Evolutionary conservation across 345 rosid species (phyloP).

Genomic region (Pelargonium nanum): DNA sequence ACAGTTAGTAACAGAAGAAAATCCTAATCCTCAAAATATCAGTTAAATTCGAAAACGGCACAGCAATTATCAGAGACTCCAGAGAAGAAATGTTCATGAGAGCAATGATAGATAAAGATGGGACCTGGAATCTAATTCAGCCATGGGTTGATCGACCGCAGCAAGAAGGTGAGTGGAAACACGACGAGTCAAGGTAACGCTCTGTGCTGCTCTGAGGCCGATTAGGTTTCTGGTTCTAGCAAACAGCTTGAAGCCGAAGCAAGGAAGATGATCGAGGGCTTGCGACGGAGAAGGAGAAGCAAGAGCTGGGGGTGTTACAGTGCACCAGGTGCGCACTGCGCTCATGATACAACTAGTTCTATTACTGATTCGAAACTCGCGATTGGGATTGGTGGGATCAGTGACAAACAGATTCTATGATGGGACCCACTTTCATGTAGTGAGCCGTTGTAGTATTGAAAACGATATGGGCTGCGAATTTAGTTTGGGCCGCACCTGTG

Average conservation of each 20-base stretch:
- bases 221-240: slow-evolving; percentile 2
- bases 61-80: background rate
- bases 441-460: too few species aligned
- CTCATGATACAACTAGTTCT: background rate
- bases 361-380: background rate
- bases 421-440: background rate
- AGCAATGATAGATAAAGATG: background rate
- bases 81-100: background rate
- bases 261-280: background rate
- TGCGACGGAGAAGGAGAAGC: background rate
- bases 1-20: background rate
- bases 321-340: slow-evolving; percentile 2
- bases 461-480: too few species aligned
- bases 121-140: slow-evolving; percentile 16
- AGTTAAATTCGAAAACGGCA: background rate
- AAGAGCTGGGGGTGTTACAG: background rate
- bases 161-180: slow-evolving; percentile 12
- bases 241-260: background rate
- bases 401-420: background rate
- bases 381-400: background rate
- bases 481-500: too few species aligned
- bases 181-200: slow-evolving; percentile 7
- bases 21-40: background rate
- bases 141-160: slow-evolving; percentile 9
- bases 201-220: background rate